Conservation (phyloP, 148 eudicot species). For the Beta vulgaris region DNA sequence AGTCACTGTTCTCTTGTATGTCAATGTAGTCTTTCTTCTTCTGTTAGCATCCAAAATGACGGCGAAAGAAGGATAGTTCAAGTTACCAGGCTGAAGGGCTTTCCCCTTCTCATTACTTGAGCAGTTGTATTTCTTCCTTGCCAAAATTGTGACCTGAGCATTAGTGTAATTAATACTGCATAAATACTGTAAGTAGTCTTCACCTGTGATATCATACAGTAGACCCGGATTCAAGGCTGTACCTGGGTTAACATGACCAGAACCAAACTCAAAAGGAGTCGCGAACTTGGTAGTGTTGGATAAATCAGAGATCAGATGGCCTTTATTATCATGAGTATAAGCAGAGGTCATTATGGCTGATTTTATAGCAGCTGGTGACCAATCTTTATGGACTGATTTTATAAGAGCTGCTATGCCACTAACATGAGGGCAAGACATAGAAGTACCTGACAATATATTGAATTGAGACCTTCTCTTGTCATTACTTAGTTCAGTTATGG, state of each 20-base stretch:
- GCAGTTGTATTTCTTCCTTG: constrained; percentile 46
- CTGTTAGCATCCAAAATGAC: constrained; percentile 33
- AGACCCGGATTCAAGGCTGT: constrained; percentile 61
- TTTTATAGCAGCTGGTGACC: constrained; percentile 77
- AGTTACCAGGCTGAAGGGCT: constrained; percentile 42
- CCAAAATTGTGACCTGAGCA: constrained; percentile 43
- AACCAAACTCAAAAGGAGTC: constrained; percentile 65
- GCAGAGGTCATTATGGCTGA: constrained; percentile 77
- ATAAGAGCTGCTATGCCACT: constrained; percentile 60
- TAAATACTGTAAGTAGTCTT: constrained; percentile 49
- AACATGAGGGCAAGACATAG: constrained; percentile 80
- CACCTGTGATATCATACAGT: constrained; percentile 47
- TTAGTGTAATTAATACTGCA: constrained; percentile 57
- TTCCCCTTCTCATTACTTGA: constrained; percentile 14
- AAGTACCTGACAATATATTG: constrained; percentile 55
- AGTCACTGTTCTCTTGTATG: constrained; percentile 51
- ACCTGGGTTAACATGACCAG: constrained; percentile 72
- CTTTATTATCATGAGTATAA: constrained; percentile 39
- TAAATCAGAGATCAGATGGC: constrained; percentile 42
- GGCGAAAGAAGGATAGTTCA: constrained; percentile 71
- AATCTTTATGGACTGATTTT: constrained; percentile 49
- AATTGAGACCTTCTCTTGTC: constrained; percentile 52
- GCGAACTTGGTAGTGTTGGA: constrained; percentile 39
- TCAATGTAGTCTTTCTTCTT: constrained; percentile 20
- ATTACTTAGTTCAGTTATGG: constrained; percentile 47